Base-by-base conservation (phyloP, 1,284 basidiomycete genomes). In the Hymenochaete sp. region DNA sequence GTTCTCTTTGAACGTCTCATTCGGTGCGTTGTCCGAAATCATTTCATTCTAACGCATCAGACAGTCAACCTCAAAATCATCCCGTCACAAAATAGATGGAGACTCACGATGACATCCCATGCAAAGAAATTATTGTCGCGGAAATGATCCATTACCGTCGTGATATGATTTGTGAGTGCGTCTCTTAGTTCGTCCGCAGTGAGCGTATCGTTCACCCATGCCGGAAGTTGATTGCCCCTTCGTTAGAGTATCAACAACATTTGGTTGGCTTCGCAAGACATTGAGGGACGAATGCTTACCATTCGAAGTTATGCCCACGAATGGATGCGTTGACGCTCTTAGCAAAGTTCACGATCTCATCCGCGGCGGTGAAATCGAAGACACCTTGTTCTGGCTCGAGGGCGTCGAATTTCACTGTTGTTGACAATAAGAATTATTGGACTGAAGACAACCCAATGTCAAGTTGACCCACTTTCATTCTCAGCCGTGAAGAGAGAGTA, bases 1-100 rank as follows among this genome's bases (percentile, higher is more conserved):
- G 24, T 50, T 50, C 14, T 50, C 48, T 14, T 50, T 50, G 39
- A 46, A 50, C 14, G 48, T 50, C 28, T 50, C 48, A 19, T 50
- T 50, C 14, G 47, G 47, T 9, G 40, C 37, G 36, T 45, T 50
- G 18, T 50, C 48, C 6, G 48, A 50, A 21, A 50, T 50, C 48
- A 50, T 50, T 33, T 50, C 48, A 22, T 50, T 50, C 48, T 50
- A 26, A 1, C n/a, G 21, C 9, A 31, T 10, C 28, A 31, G 28
- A 10, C 28, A 31, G 14, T 10, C 28, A 36, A 18, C 21, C 21
- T 27, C 13, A 16, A 4, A 25, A 31, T 31, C 14, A 10, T 9
- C 14, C 28, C 10, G 9, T 10, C 14, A 31, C 10, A 31, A 31
- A 31, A 31, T 9, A 31, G 2, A 9, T 4, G 27, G 13, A 37